Evolutionary conservation across 2,329 filamentous ascomycete species (phyloP), one percentile per base, ranked within the genome.

Genomic region (Fusarium udum): DNA sequence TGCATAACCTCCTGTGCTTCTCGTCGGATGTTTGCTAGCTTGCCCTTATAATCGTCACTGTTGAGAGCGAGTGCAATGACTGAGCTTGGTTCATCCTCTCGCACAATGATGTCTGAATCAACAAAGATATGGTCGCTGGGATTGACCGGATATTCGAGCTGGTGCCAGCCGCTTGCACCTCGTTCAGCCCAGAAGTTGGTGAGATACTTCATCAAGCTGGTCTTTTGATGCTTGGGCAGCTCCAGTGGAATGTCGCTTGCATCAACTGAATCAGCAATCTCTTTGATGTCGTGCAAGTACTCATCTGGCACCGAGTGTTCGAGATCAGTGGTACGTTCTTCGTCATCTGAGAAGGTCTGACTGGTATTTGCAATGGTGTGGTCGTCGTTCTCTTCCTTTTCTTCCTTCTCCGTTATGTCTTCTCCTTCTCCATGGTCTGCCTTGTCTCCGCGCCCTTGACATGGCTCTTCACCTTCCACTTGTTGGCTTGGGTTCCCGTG

Each of bases 181-280:
- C 96, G 91, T 82, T 99, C 97, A 6, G 96, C 97, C 96, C 96
- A 99, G 82, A 99, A 99, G 78, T 95, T 98, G 22, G 95, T 96
- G 51, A 99, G 87, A 85, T 98, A 95, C 80, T 97, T 97, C 90
- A 99, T 92, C 73, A 98, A 85, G 51, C 95, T 98, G 64, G 91
- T 95, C 81, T 95, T 96, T 79, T 98, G 94, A 79, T 98, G 94
- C 78, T 94, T 97, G 3, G 95, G 94, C 18, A 99, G 87, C 75
- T 97, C 94, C 15, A 93, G 83, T 1, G 88, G 87, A 31, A 91
- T 87, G 59, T 91, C 90, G 75, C 84, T 89, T 8, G 87, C 87
- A 74, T 90, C 92, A 70, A 91, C 85, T 68, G 88, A 88, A 53
- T 90, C 88, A 4, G 89, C 89, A 59, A 92, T 86, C 62, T 91